These are phyloP conservation scores for Cutaneotrichosporon curvatum DNA, from an alignment of 1,284 basidiomycete species.

Conservation along the genomic window DNA sequence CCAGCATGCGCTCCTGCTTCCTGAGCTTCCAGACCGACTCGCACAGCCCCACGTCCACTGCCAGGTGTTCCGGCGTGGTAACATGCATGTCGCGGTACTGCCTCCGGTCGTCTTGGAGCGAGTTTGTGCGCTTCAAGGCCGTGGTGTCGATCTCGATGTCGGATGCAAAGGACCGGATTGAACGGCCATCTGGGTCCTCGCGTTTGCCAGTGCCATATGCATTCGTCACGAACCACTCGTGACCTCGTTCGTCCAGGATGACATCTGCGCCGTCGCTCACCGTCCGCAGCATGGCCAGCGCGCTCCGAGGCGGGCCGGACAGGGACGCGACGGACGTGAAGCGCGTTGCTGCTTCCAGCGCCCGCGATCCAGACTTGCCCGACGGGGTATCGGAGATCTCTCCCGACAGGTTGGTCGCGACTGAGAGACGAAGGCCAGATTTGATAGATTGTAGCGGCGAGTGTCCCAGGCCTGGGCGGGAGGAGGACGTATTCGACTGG, in stretches of 20 bases:
- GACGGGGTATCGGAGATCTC: constrained; percentile 3
- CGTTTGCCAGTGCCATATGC: constrained; percentile 32
- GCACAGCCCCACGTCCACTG: constrained; percentile 37
- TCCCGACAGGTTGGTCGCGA: constrained; percentile 4
- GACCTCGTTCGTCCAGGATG: constrained; percentile 22
- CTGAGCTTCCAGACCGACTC: constrained; percentile 29
- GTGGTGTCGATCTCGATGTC: neutral
- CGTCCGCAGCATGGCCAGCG: constrained; percentile 24
- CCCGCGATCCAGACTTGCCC: too few species aligned
- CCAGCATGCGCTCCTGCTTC: constrained; percentile 23
- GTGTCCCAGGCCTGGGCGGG: neutral
- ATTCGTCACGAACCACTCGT: constrained; percentile 36
- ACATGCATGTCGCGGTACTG: constrained; percentile 9
- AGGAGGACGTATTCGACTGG: too few species aligned
- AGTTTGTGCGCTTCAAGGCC: constrained; percentile 6
- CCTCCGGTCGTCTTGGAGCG: constrained; percentile 18
- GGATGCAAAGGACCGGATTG: neutral
- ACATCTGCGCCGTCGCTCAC: constrained; percentile 40
- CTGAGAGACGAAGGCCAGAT: neutral
- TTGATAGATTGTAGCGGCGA: neutral
- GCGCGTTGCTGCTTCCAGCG: neutral
- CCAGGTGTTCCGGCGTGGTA: constrained; percentile 20
- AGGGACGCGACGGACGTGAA: neutral
- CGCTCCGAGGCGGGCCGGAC: neutral
- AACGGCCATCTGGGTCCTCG: neutral